Percentiles rank a stretch among this genome's conserved stretches.
phyloP scores from a whole-genome alignment of 352 stramenopile genomes.

The Pythium myriotylum region DNA sequence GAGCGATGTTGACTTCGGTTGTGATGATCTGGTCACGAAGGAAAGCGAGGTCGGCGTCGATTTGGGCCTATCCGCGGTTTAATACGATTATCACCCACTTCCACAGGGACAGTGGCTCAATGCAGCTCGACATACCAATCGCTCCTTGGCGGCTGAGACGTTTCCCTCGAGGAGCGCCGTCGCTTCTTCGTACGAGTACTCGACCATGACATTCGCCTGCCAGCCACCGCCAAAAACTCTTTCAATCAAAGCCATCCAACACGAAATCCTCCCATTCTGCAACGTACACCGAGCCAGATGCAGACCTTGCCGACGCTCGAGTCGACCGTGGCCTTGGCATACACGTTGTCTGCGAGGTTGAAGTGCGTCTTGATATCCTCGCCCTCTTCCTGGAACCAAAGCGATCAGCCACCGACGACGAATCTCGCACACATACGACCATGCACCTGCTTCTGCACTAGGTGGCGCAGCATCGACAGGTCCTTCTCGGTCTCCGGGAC shows the following conservation, averaged over 20 bases:
- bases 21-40: slow-evolving; percentile 97
- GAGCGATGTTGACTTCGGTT: slow-evolving; percentile 96
- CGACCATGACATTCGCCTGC: slow-evolving; percentile 95
- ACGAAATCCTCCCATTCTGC: too few species aligned
- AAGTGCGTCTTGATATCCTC: slow-evolving; percentile 91
- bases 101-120: neutral
- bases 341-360: slow-evolving; percentile 95
- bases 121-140: slow-evolving; percentile 44
- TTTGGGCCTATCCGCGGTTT: slow-evolving; percentile 46
- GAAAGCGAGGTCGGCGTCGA: slow-evolving; percentile 93
- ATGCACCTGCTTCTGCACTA: slow-evolving; percentile 70
- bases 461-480: slow-evolving; percentile 73
- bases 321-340: slow-evolving; percentile 94
- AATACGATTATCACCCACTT: neutral
- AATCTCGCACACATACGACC: neutral
- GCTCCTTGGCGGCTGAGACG: slow-evolving; percentile 65
- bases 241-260: neutral
- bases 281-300: slow-evolving; percentile 94
- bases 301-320: slow-evolving; percentile 91
- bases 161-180: slow-evolving; percentile 87
- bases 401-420: neutral
- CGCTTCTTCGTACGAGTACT: slow-evolving; percentile 97
- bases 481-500: slow-evolving; percentile 93
- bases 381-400: slow-evolving; percentile 51
- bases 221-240: neutral